Evolutionary conservation across 2,329 filamentous ascomycete species (phyloP), one percentile per base, ranked within the genome.

Genomic region (Fusarium annulatum): DNA sequence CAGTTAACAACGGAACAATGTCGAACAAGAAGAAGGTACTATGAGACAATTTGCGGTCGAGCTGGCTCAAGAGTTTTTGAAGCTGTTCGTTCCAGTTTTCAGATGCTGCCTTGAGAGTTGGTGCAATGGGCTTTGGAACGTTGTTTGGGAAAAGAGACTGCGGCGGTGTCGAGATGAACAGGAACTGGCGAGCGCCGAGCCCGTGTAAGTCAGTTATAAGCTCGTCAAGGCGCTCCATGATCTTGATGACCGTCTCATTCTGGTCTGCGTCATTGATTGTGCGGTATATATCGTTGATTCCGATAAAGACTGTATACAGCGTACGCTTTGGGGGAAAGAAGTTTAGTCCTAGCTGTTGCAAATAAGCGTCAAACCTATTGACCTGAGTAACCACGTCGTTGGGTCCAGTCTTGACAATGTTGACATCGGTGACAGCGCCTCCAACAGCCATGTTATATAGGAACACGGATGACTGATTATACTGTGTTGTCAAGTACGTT

Each of bases 241-340:
- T 64, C 4, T 66, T 15, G 1, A 39, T 4, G 3, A 69, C 57
- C 0, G 28, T 53, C 1, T 64, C 36, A 23, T 59, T 38, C 6
- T 69, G 67, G 16, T 64, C 9, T 2, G 33, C 41, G 4, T 69
- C 26, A 19, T 39, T 51, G 23, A 69, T 69, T 5, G 67, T 69
- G 21, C 67, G 59, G 19, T 69, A 69, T 28, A 69, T 69, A 9
- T 69, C 67, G 26, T 69, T 69, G 21, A 69, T 69, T 3, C 67
- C 67, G 26, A 69, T 69, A 9, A 69, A 69, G 0, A 69, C 4
- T 15, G 59, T 51, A 48, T 55, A 69, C 1, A 69, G 59, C 0
- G 65, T 69, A 34, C 34, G 36, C 7, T 46, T 64, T 1, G 52
- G 52, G 2, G 53, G 14, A 36, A 69, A 69, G 14, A 55, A 28